Evolutionary conservation across 2,329 filamentous ascomycete genomes (phyloP).

Genomic region (Colletotrichum endophyticum): DNA sequence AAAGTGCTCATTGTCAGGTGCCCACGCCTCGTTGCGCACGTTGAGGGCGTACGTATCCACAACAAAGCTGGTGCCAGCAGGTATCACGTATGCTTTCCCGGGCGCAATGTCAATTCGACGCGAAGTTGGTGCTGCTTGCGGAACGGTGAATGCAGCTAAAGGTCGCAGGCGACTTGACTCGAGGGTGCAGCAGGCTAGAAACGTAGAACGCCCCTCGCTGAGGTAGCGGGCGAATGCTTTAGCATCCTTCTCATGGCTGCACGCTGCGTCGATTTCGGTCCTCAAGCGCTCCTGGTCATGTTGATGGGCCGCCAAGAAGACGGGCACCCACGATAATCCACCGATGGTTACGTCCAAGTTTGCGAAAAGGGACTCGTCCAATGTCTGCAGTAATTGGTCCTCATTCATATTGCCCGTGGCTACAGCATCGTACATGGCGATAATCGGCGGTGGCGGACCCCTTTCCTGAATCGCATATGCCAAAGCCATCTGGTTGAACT

Average conservation of each 20-base stretch:
- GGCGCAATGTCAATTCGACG: background rate
- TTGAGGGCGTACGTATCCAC: conserved; percentile 50
- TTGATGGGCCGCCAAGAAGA: conserved; percentile 42
- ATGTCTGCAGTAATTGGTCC: conserved; percentile 41
- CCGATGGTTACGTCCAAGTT: conserved; percentile 52
- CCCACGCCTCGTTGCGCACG: conserved; percentile 42
- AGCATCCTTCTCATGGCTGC: background rate
- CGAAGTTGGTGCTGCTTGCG: background rate
- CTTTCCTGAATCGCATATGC: background rate
- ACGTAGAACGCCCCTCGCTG: conserved; percentile 25
- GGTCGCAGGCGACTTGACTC: conserved; percentile 44
- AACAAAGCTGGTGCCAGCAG: conserved; percentile 41
- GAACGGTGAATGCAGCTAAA: conserved; percentile 27
- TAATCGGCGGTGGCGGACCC: background rate
- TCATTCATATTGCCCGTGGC: background rate
- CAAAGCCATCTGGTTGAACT: background rate
- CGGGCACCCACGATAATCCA: conserved; percentile 45
- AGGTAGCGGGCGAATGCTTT: conserved; percentile 24
- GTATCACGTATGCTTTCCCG: conserved; percentile 36
- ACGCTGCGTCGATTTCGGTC: conserved; percentile 25
- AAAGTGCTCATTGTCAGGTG: conserved; percentile 34
- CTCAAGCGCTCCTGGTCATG: conserved; percentile 33
- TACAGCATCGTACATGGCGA: background rate
- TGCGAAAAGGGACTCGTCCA: conserved; percentile 51
- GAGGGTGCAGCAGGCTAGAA: conserved; percentile 37